phyloP scores from a whole-genome alignment of 2,329 filamentous ascomycete species.

The Arthrobotrys conoides region DNA sequence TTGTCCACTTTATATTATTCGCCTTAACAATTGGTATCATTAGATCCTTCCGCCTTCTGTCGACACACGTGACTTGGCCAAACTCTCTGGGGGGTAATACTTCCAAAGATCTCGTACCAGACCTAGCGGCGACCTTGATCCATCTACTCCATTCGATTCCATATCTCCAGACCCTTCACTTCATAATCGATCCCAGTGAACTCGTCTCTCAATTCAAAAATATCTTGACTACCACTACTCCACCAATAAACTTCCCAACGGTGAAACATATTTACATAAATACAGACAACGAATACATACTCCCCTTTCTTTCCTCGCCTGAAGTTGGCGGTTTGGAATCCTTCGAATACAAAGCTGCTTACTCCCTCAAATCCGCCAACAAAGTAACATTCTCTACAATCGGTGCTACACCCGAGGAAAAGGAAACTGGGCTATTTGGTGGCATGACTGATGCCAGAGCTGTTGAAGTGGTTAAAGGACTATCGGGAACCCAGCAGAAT shows the following conservation, averaged over 20 bases:
- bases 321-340: conserved; percentile 18
- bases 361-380: conserved; percentile 16
- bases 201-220: conserved; percentile 13
- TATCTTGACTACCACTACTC: neutral
- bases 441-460: conserved; percentile 31
- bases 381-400: conserved; percentile 34
- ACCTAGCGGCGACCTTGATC: conserved; percentile 3
- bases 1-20: too few relatives aligned
- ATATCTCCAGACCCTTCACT: conserved; percentile 39
- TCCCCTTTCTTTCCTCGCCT: conserved; percentile 23
- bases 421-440: conserved; percentile 1
- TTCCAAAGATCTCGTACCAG: conserved; percentile 6
- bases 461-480: conserved; percentile 20
- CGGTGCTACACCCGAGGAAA: neutral
- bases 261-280: conserved; percentile 36
- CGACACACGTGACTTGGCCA: conserved; percentile 31
- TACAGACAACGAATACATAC: conserved; percentile 33
- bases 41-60: conserved; percentile 48
- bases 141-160: conserved; percentile 33
- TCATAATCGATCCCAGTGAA: conserved; percentile 28
- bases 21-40: neutral
- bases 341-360: conserved; percentile 34
- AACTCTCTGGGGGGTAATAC: conserved; percentile 38
- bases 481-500: conserved; percentile 2
- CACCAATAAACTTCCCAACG: conserved; percentile 26